Base-by-base conservation (phyloP, 1,139 yeast genomes). In the Debaryomyces robertsiae region DNA sequence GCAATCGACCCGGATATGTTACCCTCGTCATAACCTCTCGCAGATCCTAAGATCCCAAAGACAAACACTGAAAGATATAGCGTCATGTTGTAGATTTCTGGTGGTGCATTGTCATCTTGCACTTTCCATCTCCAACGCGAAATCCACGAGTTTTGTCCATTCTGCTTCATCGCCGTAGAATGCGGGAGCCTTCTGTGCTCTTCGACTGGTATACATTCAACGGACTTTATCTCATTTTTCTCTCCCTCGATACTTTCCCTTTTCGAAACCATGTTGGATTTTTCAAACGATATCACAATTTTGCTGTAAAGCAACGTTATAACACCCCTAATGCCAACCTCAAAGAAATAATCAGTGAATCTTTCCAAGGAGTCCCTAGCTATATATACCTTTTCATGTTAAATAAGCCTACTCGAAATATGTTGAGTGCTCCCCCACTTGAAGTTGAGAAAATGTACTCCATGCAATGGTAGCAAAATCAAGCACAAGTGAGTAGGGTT, bases 11-110 rank as follows among this genome's bases (percentile, higher is more conserved):
- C 81, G n/a, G 78, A 58, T 33, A 63, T 63, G 46, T 63, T 62
- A 36, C 85, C 86, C 58, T 80, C 85, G 56, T 81, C 86, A 40
- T 68, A 72, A 11, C 86, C 86, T 56, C 85, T 63, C 9, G 82
- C 81, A 18, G 79, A 69, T 9, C 86, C 86, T 40, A 78, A 60
- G 18, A 79, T 55, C 33, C 85, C 85, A 58, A 79, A 80, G 3
- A 78, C 73, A 36, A 75, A 61, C 9, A 79, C 72, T 3, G 79
- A 69, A 24, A 73, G 46, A 49, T 66, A 75, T 35, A 79, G 62
- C 9, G 73, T 71, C 50, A 60, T 47, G 58, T 77, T 77, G 53
- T 69, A 77, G 16, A 77, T 72, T 48, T 77, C 74, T 17, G 67
- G 38, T 23, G 82, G 82, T 2, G 80, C 64, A 41, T 67, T 65